Base-by-base conservation (phyloP, 306 rosid species). In the Casuarina glauca region DNA sequence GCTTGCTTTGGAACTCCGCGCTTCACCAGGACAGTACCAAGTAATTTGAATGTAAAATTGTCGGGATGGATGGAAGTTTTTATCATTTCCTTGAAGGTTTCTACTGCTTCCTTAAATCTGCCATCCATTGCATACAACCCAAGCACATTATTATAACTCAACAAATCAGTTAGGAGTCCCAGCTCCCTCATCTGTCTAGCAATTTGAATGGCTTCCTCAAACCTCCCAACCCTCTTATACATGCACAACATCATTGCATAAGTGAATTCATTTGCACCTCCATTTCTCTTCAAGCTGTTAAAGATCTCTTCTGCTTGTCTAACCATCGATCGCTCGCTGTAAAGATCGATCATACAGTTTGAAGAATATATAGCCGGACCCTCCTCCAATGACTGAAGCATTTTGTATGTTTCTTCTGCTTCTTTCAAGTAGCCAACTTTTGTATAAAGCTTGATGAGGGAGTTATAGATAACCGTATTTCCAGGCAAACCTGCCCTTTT, bases 291-390 rank as follows among this genome's bases (percentile, higher is more conserved):
- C 84, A 91, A 74, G 80, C 79, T 84, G 77, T 87, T 84, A 55
- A 93, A 91, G 75, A 93, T 86, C 82, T 85, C 85, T 70, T 81
- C 79, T 50, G 94, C 93, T 77, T 91, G 84, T 71, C 87, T 77
- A 61, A 87, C 91, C 98, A 89, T 88, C 35, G 87, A 85, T 46
- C 76, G 89, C 57, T 88, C 86, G 9, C 93, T 89, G 78, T 89
- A 93, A 72, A 93, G 94, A 78, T 91, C 94, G 79, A 91, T 88
- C 94, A 93, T 91, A 84, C 97, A 91, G 74, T 93, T 93, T 15
- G 98, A 93, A 70, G 98, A 89, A 82, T 88, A 91, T 72, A 84
- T 20, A 6, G 89, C 11, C 69, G 90, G 88, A 75, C 89, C 90
- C 72, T 87, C 90, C 44, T 86, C 80, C 58, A 85, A 86, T 42